phyloP scores from a whole-genome alignment of 2,329 filamentous ascomycete genomes.

The Tolypocladium tropicale region DNA sequence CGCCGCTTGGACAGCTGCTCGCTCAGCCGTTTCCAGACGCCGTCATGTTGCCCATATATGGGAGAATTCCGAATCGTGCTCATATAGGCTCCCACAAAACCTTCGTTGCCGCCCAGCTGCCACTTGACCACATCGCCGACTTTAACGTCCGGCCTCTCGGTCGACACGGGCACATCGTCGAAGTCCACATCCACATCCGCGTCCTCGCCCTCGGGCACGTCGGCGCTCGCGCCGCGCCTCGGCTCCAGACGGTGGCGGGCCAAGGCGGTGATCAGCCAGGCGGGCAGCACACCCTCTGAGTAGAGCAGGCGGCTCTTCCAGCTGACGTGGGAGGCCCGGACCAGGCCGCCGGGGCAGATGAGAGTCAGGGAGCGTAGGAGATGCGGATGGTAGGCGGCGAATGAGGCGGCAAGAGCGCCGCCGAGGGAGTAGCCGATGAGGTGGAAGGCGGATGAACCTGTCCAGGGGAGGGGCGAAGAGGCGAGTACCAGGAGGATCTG shows the following conservation, averaged over 20 bases:
- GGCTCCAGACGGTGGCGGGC: conserved; percentile 40
- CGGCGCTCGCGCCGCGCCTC: conserved; percentile 20
- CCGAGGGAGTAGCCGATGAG: conserved; percentile 74
- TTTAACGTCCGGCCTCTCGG: conserved; percentile 33
- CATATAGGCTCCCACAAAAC: conserved; percentile 61
- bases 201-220: conserved; percentile 29
- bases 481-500: conserved; percentile 57
- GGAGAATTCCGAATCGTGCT: conserved; percentile 61
- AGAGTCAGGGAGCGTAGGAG: conserved; percentile 54
- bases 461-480: conserved; percentile 51
- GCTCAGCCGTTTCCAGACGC: conserved; percentile 50
- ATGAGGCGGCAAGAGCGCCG: conserved; percentile 61
- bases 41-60: conserved; percentile 47
- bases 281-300: conserved; percentile 47
- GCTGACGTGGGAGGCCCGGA: conserved; percentile 52
- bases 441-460: conserved; percentile 46
- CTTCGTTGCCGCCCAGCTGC: conserved; percentile 57
- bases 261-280: conserved; percentile 42
- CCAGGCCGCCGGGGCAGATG: conserved; percentile 57
- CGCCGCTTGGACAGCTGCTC: conserved; percentile 32
- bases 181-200: conserved; percentile 30
- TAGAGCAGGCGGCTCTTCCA: conserved; percentile 55
- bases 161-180: conserved; percentile 40
- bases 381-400: conserved; percentile 57
- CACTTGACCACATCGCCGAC: conserved; percentile 56